Base-by-base conservation (phyloP, 371 early-diverging fungal species). In the Saksenaea vasiformis region DNA sequence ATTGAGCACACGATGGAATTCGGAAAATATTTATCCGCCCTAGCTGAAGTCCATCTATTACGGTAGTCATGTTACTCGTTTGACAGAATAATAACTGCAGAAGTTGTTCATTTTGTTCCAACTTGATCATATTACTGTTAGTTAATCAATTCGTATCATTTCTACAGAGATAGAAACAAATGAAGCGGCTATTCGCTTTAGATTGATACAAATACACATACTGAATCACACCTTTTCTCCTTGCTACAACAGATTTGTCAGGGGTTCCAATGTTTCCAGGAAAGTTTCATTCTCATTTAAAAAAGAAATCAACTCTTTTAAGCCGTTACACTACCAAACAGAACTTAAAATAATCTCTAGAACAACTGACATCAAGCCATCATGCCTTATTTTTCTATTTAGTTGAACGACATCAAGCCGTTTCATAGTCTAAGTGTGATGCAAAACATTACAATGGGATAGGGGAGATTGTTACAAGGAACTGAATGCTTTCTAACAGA, bases 401-500 rank as follows among this genome's bases (percentile, higher is more conserved):
- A 19, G 22, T 17, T 47, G 5, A 22, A 22, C 0, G 51, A 22
- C 17, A 11, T 22, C 10, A 47, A 47, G 19, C 7, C 22, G 24
- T 22, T 7, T n/a, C 2, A 47, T 47, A 22, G 22, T 47, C 51
- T 47, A 47, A 47, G 4, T n/a, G 22, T 47, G 9, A 47, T 47
- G 51, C 22, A 22, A 10, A 19, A 47, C 8, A 14, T 8, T 41
- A 41, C n/a, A 47, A 22, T 47, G 10, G 22, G 8, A 47, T 9
- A 19, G 51, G 22, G 51, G 27, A 10, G 22, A 47, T 22, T 47
- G 22, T 0, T 53, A 53, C 3, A 53, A 15, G 37, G 11, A 43
- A 4, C 8, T 10, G n/a, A 35, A 13, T 17, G 0, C 8, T 60
- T 63, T 36, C 54, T 74, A 15, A 35, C 83, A 83, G 65, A 83